phyloP scores from a whole-genome alignment of 768 basidiomycete species.

The Ramaria sp. region DNA sequence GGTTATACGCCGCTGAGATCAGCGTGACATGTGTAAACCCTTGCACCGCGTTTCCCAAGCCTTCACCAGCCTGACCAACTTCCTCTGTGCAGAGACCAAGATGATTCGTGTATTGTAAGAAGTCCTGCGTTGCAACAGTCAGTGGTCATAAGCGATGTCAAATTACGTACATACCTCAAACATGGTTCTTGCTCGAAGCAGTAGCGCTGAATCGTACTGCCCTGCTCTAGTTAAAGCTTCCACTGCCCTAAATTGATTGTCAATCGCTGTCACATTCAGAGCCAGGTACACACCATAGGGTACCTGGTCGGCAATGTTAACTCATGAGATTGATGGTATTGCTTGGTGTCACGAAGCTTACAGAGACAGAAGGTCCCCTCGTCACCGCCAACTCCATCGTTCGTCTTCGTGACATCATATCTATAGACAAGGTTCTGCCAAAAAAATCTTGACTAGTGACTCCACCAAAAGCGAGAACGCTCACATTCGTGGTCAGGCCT shows the following conservation, averaged over 20 bases:
- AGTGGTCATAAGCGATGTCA: no score
- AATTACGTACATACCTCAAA: conserved; percentile 53
- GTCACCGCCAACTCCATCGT: conserved; percentile 92
- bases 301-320: conserved; percentile 19
- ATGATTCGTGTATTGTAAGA: conserved; percentile 76
- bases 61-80: conserved; percentile 77
- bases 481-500: conserved; percentile 79
- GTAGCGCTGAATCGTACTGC: conserved; percentile 54
- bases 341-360: background rate
- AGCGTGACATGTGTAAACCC: conserved; percentile 87
- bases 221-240: conserved; percentile 88
- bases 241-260: conserved; percentile 47
- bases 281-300: conserved; percentile 47
- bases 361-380: conserved; percentile 93
- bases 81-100: conserved; percentile 81
- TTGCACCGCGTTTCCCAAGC: conserved; percentile 79
- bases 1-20: conserved; percentile 76
- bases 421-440: conserved; percentile 76
- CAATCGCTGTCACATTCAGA: background rate
- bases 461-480: conserved; percentile 11
- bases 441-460: background rate
- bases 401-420: conserved; percentile 76
- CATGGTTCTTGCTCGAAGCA: conserved; percentile 68
- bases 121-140: conserved; percentile 37
- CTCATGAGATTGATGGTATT: background rate